Conservation (phyloP, 2,329 filamentous ascomycete genomes). For the Scedosporium minutisporum region DNA sequence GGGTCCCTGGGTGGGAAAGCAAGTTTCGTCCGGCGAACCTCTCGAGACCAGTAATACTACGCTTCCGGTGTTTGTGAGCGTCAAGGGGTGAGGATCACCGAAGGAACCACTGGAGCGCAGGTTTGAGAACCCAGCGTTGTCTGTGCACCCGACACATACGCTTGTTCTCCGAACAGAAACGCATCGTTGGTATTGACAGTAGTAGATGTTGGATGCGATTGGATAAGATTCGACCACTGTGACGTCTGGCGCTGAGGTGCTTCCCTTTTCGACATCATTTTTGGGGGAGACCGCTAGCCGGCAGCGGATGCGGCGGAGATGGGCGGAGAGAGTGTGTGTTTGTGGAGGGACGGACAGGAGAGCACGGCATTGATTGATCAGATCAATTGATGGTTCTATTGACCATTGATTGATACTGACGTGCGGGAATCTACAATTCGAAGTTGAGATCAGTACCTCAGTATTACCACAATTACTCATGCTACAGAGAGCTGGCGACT, state of each 20-base stretch:
- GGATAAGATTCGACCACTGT: neutral
- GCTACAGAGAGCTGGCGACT: too few species aligned
- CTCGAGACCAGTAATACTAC: neutral
- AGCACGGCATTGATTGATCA: too few species aligned
- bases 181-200: neutral
- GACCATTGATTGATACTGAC: too few species aligned
- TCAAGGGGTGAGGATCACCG: constrained; percentile 1
- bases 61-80: neutral
- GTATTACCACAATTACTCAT: too few species aligned
- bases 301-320: neutral
- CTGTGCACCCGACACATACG: constrained; percentile 2
- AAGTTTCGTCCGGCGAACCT: neutral
- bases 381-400: too few species aligned
- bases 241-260: neutral
- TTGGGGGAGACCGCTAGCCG: neutral
- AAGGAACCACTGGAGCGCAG: constrained; percentile 3
- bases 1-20: neutral
- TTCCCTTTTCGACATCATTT: neutral
- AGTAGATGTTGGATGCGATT: neutral
- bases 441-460: too few species aligned
- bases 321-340: neutral
- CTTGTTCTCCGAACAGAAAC: neutral
- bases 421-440: too few species aligned
- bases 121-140: constrained; percentile 1
- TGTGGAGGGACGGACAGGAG: neutral